A percentile compares a stretch with the other conserved stretches of the same genome.
These are phyloP conservation scores for Tolypocladium ophioglossoides DNA, from an alignment of 2,329 filamentous ascomycete genomes.

Conservation along the genomic window DNA sequence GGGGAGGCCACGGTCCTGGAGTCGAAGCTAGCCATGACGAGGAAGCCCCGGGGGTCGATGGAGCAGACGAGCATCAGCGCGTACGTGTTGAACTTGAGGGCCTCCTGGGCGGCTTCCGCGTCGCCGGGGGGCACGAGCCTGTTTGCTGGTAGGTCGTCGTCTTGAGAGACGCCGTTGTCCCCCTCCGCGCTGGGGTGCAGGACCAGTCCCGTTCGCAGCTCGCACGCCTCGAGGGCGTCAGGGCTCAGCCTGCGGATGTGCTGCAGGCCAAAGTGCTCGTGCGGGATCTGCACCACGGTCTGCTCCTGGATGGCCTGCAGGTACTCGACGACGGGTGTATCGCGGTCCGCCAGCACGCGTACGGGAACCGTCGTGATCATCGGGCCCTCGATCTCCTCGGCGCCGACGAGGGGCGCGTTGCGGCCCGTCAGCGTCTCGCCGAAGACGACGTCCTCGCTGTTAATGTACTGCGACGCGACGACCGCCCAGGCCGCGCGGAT, in stretches of 20 bases:
- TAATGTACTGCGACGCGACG: conserved; percentile 41
- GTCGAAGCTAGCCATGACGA: conserved; percentile 55
- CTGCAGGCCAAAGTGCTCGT: conserved; percentile 54
- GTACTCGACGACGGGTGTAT: conserved; percentile 33
- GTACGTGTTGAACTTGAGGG: conserved; percentile 48
- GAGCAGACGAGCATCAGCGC: conserved; percentile 57
- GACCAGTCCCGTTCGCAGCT: conserved; percentile 43
- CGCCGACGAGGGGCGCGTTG: conserved; percentile 34
- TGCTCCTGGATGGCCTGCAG: conserved; percentile 46
- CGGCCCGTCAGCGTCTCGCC: conserved; percentile 50
- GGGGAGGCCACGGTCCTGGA: conserved; percentile 42
- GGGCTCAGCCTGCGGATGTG: conserved; percentile 46
- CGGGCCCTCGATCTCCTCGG: conserved; percentile 46
- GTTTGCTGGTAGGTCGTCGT: conserved; percentile 29
- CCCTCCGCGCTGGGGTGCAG: conserved; percentile 35
- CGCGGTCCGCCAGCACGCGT: conserved; percentile 15
- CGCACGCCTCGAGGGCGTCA: conserved; percentile 44
- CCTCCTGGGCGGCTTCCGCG: conserved; percentile 46
- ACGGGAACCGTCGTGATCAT: conserved; percentile 52
- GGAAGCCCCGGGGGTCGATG: conserved; percentile 42
- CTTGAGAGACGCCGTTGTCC: conserved; percentile 6
- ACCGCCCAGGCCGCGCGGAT: conserved; percentile 51
- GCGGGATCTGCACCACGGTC: conserved; percentile 46
- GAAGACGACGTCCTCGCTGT: conserved; percentile 42
- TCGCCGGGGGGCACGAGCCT: conserved; percentile 45